Base-by-base conservation (phyloP, 768 basidiomycete species). In the Boletus eberwhitei region DNA sequence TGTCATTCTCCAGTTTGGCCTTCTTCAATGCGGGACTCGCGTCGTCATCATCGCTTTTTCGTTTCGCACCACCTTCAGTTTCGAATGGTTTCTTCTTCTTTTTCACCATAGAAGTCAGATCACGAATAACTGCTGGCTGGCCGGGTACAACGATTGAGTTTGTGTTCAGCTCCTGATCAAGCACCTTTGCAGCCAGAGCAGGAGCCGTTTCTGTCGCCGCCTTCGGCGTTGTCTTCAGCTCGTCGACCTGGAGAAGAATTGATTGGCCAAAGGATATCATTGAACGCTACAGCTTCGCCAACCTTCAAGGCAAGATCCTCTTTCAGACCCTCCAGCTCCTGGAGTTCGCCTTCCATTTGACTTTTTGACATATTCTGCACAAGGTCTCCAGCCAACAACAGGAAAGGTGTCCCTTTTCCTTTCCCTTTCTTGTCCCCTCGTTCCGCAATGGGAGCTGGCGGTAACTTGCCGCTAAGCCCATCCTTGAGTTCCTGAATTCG, bases 271-370 rank as follows among this genome's bases (percentile, higher is more conserved):
- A 24, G 21, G 31, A 29, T 35, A 43, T 26, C 55, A 22, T 41
- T 22, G n/a, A 43, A 17, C 11, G 19, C 5, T 5, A 34, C 43
- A 6, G 19, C 19, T 38, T 1, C 39, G 29, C 70, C 32, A 37
- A 86, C 93, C 85, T 97, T 98, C 46, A 89, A 71, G 2, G 88
- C 87, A 24, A 98, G 74, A 68, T 98, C 95, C 60, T 86, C 86
- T 64, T 82, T 84, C 37, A 97, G 71, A 24, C 78, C 87, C 53
- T 78, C 74, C 40, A 94, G 72, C 48, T 97, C 95, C 65, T 89
- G 89, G 14, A 88, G 77, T 69, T 97, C 92, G 17, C 72, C 75
- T 62, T 89, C 87, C 60, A 87, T 84, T 64, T 92, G 89, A n/a
- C 76, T 68, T 44, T 80, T 84, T 12, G 80, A 79, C 87, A 93